Base-by-base conservation (phyloP, 257 asterid genomes). In the Nicotiana knightiana region DNA sequence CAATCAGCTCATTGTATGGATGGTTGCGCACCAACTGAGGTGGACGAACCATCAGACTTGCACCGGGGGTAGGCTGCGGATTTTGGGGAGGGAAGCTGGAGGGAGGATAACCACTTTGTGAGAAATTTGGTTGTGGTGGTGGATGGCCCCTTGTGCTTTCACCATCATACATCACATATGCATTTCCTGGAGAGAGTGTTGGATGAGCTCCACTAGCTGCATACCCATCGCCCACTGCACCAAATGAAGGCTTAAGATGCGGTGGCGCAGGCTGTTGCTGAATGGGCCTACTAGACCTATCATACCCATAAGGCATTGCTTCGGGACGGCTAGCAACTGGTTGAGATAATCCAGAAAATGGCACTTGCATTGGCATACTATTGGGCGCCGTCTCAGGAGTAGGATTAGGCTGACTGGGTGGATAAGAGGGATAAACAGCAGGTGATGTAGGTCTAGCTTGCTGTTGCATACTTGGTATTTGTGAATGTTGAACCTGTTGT, bases 1-100 rank as follows among this genome's bases (percentile, higher is more conserved):
- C 99, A 48, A 96, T 86, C 93, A 93, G 82, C 68, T 96, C 99
- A 48, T 81, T 90, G 85, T 91, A 91, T 16, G 97, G 98, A 86
- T 86, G 92, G 86, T 86, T 85, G 35, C 93, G 96, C 17, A 81
- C 48, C 32, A 90, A 81, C 71, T 87, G 98, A 81, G 94, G 88
- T 18, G 87, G 91, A 11, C 87, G 86, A 73, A 81, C 87, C 65
- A 81, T 87, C 81, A 87, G 82, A 63, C 83, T 93, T 26, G 90
- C 30, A 81, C 89, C 83, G 26, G 92, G 82, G 51, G 89, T 82
- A 35, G 90, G 94, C 87, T 85, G 93, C 3, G 85, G 85, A 76
- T 89, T 90, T 86, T 86, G 97, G 26, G 77, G 24, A 62, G 97
- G 89, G 85, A 90, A 46, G 68, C 85, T 88, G 10, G 89, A 67